These are phyloP conservation scores for Coemansia brasiliensis DNA, from an alignment of 192 early-diverging fungal genomes.

Conservation along the genomic window DNA sequence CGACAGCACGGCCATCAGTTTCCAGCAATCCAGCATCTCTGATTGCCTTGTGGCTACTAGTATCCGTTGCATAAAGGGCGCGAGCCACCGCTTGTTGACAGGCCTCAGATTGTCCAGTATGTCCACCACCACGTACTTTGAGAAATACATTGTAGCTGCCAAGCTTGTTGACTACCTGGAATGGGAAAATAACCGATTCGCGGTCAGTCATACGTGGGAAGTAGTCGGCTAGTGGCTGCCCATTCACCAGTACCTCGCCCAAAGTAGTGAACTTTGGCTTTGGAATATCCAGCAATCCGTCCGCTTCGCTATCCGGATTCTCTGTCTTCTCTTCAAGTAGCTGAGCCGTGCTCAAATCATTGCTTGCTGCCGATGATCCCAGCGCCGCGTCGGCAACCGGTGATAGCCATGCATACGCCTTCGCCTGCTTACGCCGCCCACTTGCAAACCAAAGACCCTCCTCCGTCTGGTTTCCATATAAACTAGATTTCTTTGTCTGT, in stretches of 20 bases:
- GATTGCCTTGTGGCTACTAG: slow-evolving; percentile 59
- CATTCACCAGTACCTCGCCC: slow-evolving; percentile 77
- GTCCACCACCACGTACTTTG: slow-evolving; percentile 77
- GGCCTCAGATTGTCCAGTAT: slow-evolving; percentile 82
- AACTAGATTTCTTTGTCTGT: slow-evolving; percentile 22
- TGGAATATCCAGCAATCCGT: neutral
- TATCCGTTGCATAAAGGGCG: slow-evolving; percentile 67
- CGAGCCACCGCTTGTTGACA: slow-evolving; percentile 79
- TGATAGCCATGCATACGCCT: slow-evolving; percentile 73
- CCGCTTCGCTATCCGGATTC: neutral
- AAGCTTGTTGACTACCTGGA: slow-evolving; percentile 64
- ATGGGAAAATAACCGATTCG: slow-evolving; percentile 70
- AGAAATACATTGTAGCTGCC: slow-evolving; percentile 86
- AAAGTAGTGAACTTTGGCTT: slow-evolving; percentile 8
- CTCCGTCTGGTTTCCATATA: slow-evolving; percentile 59
- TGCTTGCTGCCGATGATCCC: neutral
- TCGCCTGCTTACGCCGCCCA: slow-evolving; percentile 81
- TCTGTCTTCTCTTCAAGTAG: neutral
- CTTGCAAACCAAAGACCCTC: slow-evolving; percentile 71
- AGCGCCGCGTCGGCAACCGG: slow-evolving; percentile 10
- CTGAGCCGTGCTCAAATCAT: neutral
- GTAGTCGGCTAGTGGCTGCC: slow-evolving; percentile 68
- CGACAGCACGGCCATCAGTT: slow-evolving; percentile 76
- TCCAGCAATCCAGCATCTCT: slow-evolving; percentile 61
- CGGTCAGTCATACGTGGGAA: slow-evolving; percentile 69